Conservation (phyloP, 768 basidiomycete genomes). For the Russula sp. region DNA sequence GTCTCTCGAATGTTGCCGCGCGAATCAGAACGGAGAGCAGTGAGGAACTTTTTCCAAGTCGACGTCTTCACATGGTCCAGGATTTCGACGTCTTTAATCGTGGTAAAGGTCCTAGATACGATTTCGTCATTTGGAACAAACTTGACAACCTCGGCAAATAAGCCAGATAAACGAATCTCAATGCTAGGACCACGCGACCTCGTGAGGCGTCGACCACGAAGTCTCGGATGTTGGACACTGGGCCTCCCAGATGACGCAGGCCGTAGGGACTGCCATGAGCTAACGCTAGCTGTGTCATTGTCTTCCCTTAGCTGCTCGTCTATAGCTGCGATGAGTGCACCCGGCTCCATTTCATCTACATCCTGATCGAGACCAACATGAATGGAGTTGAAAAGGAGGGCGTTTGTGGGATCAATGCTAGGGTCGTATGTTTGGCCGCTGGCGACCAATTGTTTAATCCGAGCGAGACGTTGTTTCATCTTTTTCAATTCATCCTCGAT, state of each 20-base stretch:
- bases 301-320: slow-evolving; percentile 84
- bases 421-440: slow-evolving; percentile 83
- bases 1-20: slow-evolving; percentile 87
- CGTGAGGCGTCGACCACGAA: slow-evolving; percentile 48
- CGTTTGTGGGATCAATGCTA: slow-evolving; percentile 60
- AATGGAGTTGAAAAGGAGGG: slow-evolving; percentile 88
- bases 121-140: slow-evolving; percentile 50
- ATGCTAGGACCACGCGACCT: slow-evolving; percentile 77
- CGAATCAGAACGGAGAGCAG: slow-evolving; percentile 75
- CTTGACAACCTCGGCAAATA: slow-evolving; percentile 62
- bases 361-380: slow-evolving; percentile 87
- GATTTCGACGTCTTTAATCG: slow-evolving; percentile 75
- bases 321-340: slow-evolving; percentile 80
- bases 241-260: slow-evolving; percentile 36
- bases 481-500: slow-evolving; percentile 87
- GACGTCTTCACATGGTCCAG: slow-evolving; percentile 97
- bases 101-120: slow-evolving; percentile 61
- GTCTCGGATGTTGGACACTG: slow-evolving; percentile 1
- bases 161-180: slow-evolving; percentile 67
- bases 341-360: slow-evolving; percentile 65
- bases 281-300: slow-evolving; percentile 65
- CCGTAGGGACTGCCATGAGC: slow-evolving; percentile 88
- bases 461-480: slow-evolving; percentile 78
- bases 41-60: slow-evolving; percentile 97
- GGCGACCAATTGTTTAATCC: slow-evolving; percentile 88